phyloP scores from a whole-genome alignment of 495 filamentous ascomycete species.

The Physcia stellaris region DNA sequence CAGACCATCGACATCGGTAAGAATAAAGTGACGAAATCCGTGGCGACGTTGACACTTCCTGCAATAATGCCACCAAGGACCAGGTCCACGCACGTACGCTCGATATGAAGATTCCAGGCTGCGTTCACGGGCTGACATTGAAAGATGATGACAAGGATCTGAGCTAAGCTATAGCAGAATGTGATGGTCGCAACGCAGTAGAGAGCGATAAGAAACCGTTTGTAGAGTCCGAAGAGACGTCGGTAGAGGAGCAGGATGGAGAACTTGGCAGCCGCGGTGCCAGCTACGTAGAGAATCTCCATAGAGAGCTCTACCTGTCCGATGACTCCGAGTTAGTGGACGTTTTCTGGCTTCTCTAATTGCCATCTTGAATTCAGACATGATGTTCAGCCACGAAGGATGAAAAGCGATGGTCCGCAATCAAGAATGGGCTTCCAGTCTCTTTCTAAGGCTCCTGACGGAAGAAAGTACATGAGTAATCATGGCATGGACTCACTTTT shows the following conservation, averaged over 20 bases:
- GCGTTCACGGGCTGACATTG: slow-evolving; percentile 2
- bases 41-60: slow-evolving; percentile 17
- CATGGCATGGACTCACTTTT: no score
- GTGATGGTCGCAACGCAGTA: slow-evolving; percentile 23
- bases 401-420: no score
- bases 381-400: no score
- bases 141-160: slow-evolving; percentile 2
- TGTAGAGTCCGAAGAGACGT: slow-evolving; percentile 22
- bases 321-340: no score
- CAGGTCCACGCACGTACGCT: slow-evolving; percentile 17
- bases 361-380: no score
- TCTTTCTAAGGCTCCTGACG: no score
- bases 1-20: slow-evolving; percentile 19
- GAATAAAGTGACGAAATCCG: slow-evolving; percentile 20
- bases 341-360: no score
- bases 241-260: slow-evolving; percentile 22
- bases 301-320: slow-evolving; percentile 1
- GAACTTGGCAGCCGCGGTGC: slow-evolving; percentile 12
- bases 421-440: no score
- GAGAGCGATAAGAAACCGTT: slow-evolving; percentile 20
- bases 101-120: slow-evolving; percentile 2
- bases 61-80: slow-evolving; percentile 13
- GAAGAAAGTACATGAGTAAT: no score
- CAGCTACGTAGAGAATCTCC: slow-evolving; percentile 2
- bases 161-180: slow-evolving; percentile 15